phyloP scores from a whole-genome alignment of 495 filamentous ascomycete species.

The Umbilicaria muhlenbergii region DNA sequence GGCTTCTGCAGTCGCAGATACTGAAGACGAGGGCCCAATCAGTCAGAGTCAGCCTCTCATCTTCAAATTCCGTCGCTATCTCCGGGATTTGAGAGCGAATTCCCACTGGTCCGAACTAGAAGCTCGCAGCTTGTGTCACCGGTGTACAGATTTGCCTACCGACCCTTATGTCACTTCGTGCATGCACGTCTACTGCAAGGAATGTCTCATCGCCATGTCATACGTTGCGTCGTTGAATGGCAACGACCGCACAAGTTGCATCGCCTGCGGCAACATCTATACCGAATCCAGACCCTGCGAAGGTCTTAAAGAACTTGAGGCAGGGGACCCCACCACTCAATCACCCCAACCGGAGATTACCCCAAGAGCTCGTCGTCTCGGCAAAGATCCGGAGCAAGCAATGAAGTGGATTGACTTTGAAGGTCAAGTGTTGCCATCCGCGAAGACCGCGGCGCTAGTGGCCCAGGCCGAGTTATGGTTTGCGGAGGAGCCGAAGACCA shows the following conservation, averaged over 20 bases:
- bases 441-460: conserved; percentile 9
- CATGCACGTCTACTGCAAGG: conserved; percentile 31
- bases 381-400: neutral
- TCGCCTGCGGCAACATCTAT: conserved; percentile 9
- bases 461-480: conserved; percentile 20
- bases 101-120: conserved; percentile 17
- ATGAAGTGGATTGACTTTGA: conserved; percentile 14
- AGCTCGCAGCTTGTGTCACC: conserved; percentile 19
- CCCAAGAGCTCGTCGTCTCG: neutral
- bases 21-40: conserved; percentile 3
- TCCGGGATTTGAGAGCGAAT: conserved; percentile 14
- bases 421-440: conserved; percentile 4
- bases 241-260: conserved; percentile 10
- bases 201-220: conserved; percentile 23
- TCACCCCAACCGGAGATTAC: neutral
- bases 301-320: conserved; percentile 8
- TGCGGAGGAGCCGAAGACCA: conserved; percentile 14
- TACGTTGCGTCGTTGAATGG: conserved; percentile 10
- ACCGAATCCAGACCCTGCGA: conserved; percentile 2
- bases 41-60: neutral
- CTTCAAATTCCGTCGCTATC: conserved; percentile 18
- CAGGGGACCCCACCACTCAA: neutral
- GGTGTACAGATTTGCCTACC: conserved; percentile 17
- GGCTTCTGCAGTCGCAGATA: neutral
- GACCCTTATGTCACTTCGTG: conserved; percentile 27